These are phyloP conservation scores for Rhododendron ovatum DNA, from an alignment of 148 eudicot species.

Conservation along the genomic window DNA sequence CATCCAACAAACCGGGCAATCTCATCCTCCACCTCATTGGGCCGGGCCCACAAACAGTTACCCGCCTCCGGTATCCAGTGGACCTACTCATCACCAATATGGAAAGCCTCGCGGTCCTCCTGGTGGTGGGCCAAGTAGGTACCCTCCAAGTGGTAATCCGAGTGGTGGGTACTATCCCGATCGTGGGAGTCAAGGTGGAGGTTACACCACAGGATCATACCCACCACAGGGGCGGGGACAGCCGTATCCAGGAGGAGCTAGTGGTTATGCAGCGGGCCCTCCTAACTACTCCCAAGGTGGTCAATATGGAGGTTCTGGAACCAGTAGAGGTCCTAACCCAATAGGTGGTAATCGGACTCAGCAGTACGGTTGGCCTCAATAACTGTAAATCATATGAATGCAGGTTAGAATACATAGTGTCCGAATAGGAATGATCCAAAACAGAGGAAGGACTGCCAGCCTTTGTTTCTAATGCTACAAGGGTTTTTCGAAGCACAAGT, in stretches of 20 bases:
- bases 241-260: slow-evolving; percentile 30
- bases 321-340: slow-evolving; percentile 37
- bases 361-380: slow-evolving; percentile 68
- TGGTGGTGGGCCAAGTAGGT: slow-evolving; percentile 48
- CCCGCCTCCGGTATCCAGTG: slow-evolving; percentile 39
- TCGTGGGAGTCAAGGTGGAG: slow-evolving; percentile 47
- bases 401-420: background rate
- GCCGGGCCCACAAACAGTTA: slow-evolving; percentile 35
- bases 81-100: slow-evolving; percentile 44
- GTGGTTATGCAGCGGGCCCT: slow-evolving; percentile 43
- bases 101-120: slow-evolving; percentile 54
- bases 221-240: slow-evolving; percentile 53
- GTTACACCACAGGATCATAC: slow-evolving; percentile 43
- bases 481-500: no score
- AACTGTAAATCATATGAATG: background rate
- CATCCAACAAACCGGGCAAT: slow-evolving; percentile 50
- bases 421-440: background rate
- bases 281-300: slow-evolving; percentile 47
- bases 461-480: background rate
- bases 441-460: background rate
- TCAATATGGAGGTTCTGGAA: slow-evolving; percentile 36
- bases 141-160: slow-evolving; percentile 48
- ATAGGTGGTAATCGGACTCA: slow-evolving; percentile 43
- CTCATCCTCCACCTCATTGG: slow-evolving; percentile 39
- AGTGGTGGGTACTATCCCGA: slow-evolving; percentile 51